A percentile compares a stretch with the other conserved stretches of the same genome.
These are phyloP conservation scores for Pisolithus albus DNA, from an alignment of 768 basidiomycete genomes.

Conservation along the genomic window DNA sequence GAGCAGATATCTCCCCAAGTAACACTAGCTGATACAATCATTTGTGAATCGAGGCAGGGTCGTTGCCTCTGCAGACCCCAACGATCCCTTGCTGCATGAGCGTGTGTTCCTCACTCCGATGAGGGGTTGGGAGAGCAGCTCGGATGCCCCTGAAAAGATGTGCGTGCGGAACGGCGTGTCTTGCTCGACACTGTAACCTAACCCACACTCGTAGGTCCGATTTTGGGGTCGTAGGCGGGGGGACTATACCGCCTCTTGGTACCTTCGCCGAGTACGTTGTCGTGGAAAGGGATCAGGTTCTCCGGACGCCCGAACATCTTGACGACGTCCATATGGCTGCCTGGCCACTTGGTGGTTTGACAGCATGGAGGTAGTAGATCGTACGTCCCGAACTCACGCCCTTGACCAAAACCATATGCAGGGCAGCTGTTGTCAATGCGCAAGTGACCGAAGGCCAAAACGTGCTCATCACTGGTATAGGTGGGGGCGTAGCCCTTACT, in stretches of 20 bases:
- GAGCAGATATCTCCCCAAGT: neutral
- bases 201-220: constrained; percentile 22
- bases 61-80: constrained; percentile 44
- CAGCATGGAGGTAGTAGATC: constrained; percentile 78
- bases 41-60: constrained; percentile 46
- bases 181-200: neutral
- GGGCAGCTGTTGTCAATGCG: constrained; percentile 63
- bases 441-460: constrained; percentile 57
- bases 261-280: constrained; percentile 74
- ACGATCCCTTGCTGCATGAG: constrained; percentile 51
- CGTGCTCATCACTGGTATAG: constrained; percentile 75
- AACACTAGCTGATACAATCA: neutral
- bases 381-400: neutral
- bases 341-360: constrained; percentile 72
- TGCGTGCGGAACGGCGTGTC: constrained; percentile 23
- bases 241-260: constrained; percentile 46
- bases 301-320: constrained; percentile 60
- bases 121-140: constrained; percentile 67
- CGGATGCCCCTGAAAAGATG: constrained; percentile 60
- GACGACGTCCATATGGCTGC: constrained; percentile 64
- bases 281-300: constrained; percentile 62
- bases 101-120: constrained; percentile 73
- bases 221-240: constrained; percentile 66
- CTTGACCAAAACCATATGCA: constrained; percentile 17
- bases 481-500: constrained; percentile 76